phyloP scores from a whole-genome alignment of 169 alveolate species.

The Pseudocohnilembus persalinus region DNA sequence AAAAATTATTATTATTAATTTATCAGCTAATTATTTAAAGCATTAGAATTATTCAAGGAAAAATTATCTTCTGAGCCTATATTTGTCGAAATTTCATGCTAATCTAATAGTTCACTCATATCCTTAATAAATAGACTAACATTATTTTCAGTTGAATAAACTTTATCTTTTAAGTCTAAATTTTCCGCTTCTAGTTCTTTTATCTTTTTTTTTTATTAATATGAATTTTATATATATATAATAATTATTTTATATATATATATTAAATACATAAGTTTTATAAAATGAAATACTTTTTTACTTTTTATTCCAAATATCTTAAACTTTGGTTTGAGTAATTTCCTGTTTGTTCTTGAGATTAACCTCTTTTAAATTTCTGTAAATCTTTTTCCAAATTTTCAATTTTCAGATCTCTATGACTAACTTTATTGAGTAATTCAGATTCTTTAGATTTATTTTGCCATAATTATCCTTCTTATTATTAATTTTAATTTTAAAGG shows the following conservation, averaged over 20 bases:
- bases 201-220: too few species aligned
- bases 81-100: constrained; percentile 45
- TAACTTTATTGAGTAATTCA: not conserved
- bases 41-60: constrained; percentile 6
- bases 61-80: constrained; percentile 29
- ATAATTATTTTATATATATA: constrained; percentile 4
- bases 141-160: constrained; percentile 32
- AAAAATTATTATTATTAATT: too few species aligned
- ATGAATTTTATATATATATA: not conserved
- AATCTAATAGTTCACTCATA: constrained; percentile 41
- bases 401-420: not conserved
- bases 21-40: not conserved
- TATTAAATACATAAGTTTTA: not conserved
- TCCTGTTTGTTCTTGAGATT: not conserved
- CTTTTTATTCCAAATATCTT: constrained; percentile 28
- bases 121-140: constrained; percentile 45
- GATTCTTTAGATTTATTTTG: constrained; percentile 3
- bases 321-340: not conserved
- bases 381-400: constrained; percentile 10
- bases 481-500: not conserved
- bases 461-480: not conserved
- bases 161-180: constrained; percentile 28
- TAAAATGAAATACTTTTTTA: not conserved
- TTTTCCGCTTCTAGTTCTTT: constrained; percentile 37
- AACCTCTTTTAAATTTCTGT: constrained; percentile 8